Evolutionary conservation across 2,329 filamentous ascomycete species (phyloP), one percentile per base, ranked within the genome.

Genomic region (Pseudocercospora eumusae): DNA sequence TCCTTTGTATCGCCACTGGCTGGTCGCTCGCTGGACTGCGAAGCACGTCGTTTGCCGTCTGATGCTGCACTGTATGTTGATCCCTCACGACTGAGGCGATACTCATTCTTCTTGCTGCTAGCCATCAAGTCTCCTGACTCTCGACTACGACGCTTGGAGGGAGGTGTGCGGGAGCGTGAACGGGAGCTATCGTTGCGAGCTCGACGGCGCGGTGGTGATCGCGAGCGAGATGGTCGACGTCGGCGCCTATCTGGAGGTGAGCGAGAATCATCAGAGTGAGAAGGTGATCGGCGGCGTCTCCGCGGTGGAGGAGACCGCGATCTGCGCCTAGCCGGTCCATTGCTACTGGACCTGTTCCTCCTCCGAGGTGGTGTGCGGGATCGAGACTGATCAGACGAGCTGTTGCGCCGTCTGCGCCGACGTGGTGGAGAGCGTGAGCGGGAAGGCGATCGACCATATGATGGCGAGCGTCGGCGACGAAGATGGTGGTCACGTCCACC

Each of bases 191-290:
- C 47, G 55, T 61, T 50, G 31, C 64, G 59, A 44, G 47, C 28
- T 27, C 54, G 54, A 15, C 55, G 59, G 44, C 60, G 60, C 13
- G 56, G 56, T 33, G 62, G 54, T 50, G 64, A 66, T 42, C 56
- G 47, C 10, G 56, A 63, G 20, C 59, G 64, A 11, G 64, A 64
- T 92, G 2, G 87, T 91, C 66, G 88, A 93, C 68, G 83, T 96
- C 60, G 97, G 96, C 72, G 87, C 57, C 61, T 63, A 57, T 54
- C 59, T 88, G 55, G 91, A 96, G 75, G 91, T 97, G 69, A 64
- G 62, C 64, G 66, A 52, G 65, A 66, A 87, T 96, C 59, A 82
- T 84, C 52, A 92, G 97, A 60, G 47, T 27, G 75, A 91, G 92
- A 13, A 88, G 88, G 70, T 90, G 76, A 80, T 54, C 63, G 60